Conservation (phyloP, 768 basidiomycete genomes). For the Leccinellum albellum region DNA sequence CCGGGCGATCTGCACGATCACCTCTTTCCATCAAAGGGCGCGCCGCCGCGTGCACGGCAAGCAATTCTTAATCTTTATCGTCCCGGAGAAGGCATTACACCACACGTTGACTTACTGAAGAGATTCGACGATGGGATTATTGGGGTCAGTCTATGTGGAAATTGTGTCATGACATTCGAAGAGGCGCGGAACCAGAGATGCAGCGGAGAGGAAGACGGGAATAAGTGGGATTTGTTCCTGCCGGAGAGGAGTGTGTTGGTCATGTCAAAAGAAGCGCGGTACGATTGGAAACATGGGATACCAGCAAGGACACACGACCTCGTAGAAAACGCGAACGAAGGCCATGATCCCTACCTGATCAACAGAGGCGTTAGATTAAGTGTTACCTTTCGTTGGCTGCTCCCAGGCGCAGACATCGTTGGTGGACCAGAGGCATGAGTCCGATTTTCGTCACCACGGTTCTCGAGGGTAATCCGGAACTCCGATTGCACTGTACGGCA, state of each 20-base stretch:
- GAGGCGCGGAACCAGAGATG: slow-evolving; percentile 14
- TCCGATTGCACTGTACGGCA: background rate
- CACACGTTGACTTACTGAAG: slow-evolving; percentile 81
- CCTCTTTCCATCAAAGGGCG: slow-evolving; percentile 50
- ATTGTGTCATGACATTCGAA: slow-evolving; percentile 77
- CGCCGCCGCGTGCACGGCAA: slow-evolving; percentile 58
- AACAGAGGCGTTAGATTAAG: slow-evolving; percentile 62
- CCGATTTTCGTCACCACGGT: slow-evolving; percentile 6
- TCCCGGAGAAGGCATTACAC: slow-evolving; percentile 85
- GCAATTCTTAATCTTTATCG: slow-evolving; percentile 87
- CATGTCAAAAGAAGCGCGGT: slow-evolving; percentile 77
- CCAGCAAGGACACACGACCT: slow-evolving; percentile 55
- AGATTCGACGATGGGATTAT: slow-evolving; percentile 90
- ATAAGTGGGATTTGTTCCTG: slow-evolving; percentile 55
- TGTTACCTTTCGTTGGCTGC: slow-evolving; percentile 83
- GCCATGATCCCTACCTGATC: slow-evolving; percentile 35
- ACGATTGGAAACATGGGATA: slow-evolving; percentile 88
- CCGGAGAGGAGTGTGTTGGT: slow-evolving; percentile 74
- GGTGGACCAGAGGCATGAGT: slow-evolving; percentile 40
- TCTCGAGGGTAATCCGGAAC: background rate
- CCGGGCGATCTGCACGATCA: slow-evolving; percentile 48
- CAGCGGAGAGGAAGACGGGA: background rate
- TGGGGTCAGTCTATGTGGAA: slow-evolving; percentile 77
- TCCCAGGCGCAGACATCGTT: slow-evolving; percentile 82
- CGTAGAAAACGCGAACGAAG: slow-evolving; percentile 39